Conservation (phyloP, 805 yeast species). For the Kazachstania martiniae region DNA sequence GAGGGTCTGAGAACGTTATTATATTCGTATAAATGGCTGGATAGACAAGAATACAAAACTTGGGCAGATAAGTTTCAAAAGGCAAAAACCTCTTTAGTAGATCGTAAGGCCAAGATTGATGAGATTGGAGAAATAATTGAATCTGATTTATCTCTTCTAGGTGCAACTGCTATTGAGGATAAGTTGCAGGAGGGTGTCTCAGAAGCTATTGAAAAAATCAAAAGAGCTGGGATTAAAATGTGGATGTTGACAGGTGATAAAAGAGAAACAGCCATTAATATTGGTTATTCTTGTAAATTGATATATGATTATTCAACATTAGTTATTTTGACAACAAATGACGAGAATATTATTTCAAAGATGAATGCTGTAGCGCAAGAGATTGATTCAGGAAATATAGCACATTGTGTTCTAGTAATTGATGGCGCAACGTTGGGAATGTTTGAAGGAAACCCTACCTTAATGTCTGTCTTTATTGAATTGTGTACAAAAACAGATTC, state of each 20-base stretch:
- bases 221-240: slow-evolving; percentile 86
- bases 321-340: slow-evolving; percentile 46
- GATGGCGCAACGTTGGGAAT: slow-evolving; percentile 81
- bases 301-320: slow-evolving; percentile 90
- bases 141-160: slow-evolving; percentile 53
- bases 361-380: slow-evolving; percentile 71
- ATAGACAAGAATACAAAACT: slow-evolving; percentile 40
- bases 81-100: slow-evolving; percentile 66
- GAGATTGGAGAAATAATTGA: slow-evolving; percentile 67
- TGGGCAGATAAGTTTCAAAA: slow-evolving; percentile 62
- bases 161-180: slow-evolving; percentile 97
- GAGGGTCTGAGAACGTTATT: slow-evolving; percentile 89
- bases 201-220: slow-evolving; percentile 80
- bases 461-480: slow-evolving; percentile 69
- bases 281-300: slow-evolving; percentile 88
- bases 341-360: slow-evolving; percentile 52
- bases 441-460: slow-evolving; percentile 62
- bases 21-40: slow-evolving; percentile 69
- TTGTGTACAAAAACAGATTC: slow-evolving; percentile 82
- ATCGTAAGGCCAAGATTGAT: slow-evolving; percentile 60
- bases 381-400: slow-evolving; percentile 61
- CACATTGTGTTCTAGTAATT: slow-evolving; percentile 88
- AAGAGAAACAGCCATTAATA: slow-evolving; percentile 93
- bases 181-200: slow-evolving; percentile 96
- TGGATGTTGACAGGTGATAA: slow-evolving; percentile 99